Percentiles rank a stretch among this genome's conserved stretches.
Conservation (phyloP, 495 filamentous ascomycete species). For the Neurospora sp. region DNA sequence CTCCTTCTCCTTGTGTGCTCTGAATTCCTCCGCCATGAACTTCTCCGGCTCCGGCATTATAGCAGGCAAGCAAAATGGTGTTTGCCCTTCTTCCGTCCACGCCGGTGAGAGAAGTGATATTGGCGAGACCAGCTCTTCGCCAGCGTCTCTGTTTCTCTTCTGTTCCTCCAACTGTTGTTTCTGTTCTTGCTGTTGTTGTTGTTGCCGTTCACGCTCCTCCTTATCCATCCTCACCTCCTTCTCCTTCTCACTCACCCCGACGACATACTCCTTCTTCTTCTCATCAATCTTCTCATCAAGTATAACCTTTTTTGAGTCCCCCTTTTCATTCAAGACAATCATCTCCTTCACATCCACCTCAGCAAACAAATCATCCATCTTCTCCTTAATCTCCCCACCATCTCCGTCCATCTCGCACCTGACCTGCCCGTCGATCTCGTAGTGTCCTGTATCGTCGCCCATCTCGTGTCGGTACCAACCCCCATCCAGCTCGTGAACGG, state of each 20-base stretch:
- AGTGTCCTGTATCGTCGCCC: slow-evolving; percentile 6
- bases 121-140: background rate
- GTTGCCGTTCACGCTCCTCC: background rate
- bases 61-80: background rate
- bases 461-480: slow-evolving; percentile 15
- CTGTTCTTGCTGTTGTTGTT: background rate
- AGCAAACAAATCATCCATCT: background rate
- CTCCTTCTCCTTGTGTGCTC: background rate
- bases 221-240: background rate
- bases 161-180: background rate
- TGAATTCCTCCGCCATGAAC: background rate
- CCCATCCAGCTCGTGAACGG: slow-evolving; percentile 18
- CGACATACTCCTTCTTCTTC: background rate
- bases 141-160: background rate
- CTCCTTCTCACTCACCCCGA: background rate
- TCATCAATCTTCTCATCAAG: background rate
- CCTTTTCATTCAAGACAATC: background rate
- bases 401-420: slow-evolving; percentile 5
- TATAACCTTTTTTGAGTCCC: background rate
- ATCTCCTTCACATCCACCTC: background rate
- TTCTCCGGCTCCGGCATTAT: background rate
- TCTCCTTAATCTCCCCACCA: background rate
- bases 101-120: background rate
- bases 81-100: background rate
- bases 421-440: slow-evolving; percentile 18